A percentile compares a stretch with the other conserved stretches of the same genome.
Conservation (phyloP, 352 stramenopile genomes). For the Pythium phragmitis region DNA sequence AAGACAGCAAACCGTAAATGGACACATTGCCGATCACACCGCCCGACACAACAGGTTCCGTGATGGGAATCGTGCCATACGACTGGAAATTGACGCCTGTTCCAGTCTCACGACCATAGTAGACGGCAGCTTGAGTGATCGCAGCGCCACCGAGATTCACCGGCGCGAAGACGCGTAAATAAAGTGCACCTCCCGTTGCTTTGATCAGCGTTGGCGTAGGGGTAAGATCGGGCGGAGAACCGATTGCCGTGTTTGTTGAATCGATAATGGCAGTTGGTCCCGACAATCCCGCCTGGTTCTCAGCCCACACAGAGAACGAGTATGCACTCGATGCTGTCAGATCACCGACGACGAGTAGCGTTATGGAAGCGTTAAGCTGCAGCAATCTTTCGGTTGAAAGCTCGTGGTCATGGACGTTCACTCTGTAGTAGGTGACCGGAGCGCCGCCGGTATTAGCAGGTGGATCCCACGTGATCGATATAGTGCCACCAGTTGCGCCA, state of each 20-base stretch:
- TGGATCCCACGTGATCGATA: constrained; percentile 30
- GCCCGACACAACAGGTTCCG: neutral
- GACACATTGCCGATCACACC: constrained; percentile 4
- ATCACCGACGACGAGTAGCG: constrained; percentile 21
- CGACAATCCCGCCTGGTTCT: constrained; percentile 29
- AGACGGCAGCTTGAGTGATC: constrained; percentile 31
- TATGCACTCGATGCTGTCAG: constrained; percentile 33
- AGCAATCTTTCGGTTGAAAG: constrained; percentile 9
- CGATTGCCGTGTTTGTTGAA: constrained; percentile 15
- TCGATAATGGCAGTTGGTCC: constrained; percentile 6
- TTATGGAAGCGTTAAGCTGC: constrained; percentile 12
- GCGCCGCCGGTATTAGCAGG: constrained; percentile 36
- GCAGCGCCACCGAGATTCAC: constrained; percentile 37
- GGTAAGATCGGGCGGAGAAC: constrained; percentile 23
- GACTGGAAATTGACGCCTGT: constrained; percentile 15
- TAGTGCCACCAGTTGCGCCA: constrained; percentile 29
- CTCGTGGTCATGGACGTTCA: constrained; percentile 25
- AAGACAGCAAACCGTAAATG: constrained; percentile 20
- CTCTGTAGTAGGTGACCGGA: constrained; percentile 27
- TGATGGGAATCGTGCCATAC: neutral
- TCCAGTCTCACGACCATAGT: constrained; percentile 31
- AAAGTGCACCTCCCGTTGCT: constrained; percentile 45
- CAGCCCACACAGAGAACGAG: constrained; percentile 28
- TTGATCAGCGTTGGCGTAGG: constrained; percentile 30
- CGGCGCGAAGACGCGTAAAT: constrained; percentile 36